Base-by-base conservation (phyloP, 1,284 basidiomycete genomes). In the Gomphus sp. region DNA sequence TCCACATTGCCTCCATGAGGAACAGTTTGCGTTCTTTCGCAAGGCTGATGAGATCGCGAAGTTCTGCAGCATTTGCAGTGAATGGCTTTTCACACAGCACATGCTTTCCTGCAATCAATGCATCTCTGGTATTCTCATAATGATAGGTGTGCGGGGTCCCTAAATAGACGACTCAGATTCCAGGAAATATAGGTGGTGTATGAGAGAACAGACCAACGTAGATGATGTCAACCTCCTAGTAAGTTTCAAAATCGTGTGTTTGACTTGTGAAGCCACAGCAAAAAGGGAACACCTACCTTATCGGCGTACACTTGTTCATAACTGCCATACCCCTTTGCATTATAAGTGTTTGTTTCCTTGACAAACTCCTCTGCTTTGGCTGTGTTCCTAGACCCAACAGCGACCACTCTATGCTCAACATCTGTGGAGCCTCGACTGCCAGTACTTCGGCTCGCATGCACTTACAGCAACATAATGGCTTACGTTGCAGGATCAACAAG, bases 1-100 rank as follows among this genome's bases (percentile, higher is more conserved):
- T 91, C 86, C 84, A 88, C 70, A 91, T 77, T 2, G 85, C 91
- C 72, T 93, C 92, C 91, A 94, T 93, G 65, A 94, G 82, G 76
- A 94, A 94, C 2, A 91, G 77, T 12, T 83, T 80, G 64, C 87
- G 76, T 69, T 89, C 80, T 68, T 85, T 86, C 0, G 93, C 92
- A 25, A 91, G 79, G 8, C 73, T 71, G 25, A 91, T 72, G 36
- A 96, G 77, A 54, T 84, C 81, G 48, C 81, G 76, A 25, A 87
- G 74, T 65, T 90, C 86, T 5, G 82, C 77, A 4, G 75, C 73
- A 65, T 87, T 89, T 56, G 72, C 78, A 1, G 86, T 89, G 28
- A 85, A 81, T 0, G 87, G 84, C 67, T 93, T 93, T 73, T 95
- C 92, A 72, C 89, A 89, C 18, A 93, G 81, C 22, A 96, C 87